Evolutionary conservation across 768 basidiomycete species (phyloP).

Genomic region (Mycena pura): DNA sequence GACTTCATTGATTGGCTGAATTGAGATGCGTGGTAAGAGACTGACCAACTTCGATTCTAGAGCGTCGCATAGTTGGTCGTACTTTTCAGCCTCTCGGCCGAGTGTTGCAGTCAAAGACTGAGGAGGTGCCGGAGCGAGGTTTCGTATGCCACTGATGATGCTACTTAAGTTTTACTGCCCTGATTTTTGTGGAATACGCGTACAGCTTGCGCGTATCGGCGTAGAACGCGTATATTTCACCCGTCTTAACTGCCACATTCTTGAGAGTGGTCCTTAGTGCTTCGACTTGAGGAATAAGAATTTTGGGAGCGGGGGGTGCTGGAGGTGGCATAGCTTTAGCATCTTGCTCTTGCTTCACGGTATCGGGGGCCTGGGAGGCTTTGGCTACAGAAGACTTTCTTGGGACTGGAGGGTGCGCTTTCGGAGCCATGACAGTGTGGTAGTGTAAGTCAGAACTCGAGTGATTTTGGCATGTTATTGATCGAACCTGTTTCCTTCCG

Average conservation of each 20-base stretch:
- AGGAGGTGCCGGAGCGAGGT: slow-evolving; percentile 66
- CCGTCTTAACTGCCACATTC: slow-evolving; percentile 75
- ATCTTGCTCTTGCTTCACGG: slow-evolving; percentile 39
- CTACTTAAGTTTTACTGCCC: not conserved
- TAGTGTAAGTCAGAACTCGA: slow-evolving; percentile 1
- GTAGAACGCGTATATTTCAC: slow-evolving; percentile 74
- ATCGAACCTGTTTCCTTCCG: not conserved
- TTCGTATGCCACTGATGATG: slow-evolving; percentile 59
- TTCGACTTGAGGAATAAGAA: slow-evolving; percentile 70
- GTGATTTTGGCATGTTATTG: not conserved
- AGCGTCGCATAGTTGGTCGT: slow-evolving; percentile 80
- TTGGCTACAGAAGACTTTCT: slow-evolving; percentile 35
- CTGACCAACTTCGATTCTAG: slow-evolving; percentile 76
- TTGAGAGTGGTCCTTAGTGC: slow-evolving; percentile 64
- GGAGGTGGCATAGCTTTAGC: slow-evolving; percentile 62
- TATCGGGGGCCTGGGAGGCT: slow-evolving; percentile 27
- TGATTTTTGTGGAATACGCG: slow-evolving; percentile 29
- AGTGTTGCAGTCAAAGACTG: slow-evolving; percentile 68
- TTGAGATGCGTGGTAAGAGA: slow-evolving; percentile 13
- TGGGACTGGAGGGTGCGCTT: slow-evolving; percentile 44
- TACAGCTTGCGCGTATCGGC: slow-evolving; percentile 70
- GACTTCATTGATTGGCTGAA: not conserved
- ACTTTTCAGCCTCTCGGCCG: slow-evolving; percentile 78
- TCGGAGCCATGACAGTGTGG: slow-evolving; percentile 58
- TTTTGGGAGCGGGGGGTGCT: slow-evolving; percentile 47